Evolutionary conservation across 1,284 basidiomycete species (phyloP).

Genomic region (Marasmius oreades): DNA sequence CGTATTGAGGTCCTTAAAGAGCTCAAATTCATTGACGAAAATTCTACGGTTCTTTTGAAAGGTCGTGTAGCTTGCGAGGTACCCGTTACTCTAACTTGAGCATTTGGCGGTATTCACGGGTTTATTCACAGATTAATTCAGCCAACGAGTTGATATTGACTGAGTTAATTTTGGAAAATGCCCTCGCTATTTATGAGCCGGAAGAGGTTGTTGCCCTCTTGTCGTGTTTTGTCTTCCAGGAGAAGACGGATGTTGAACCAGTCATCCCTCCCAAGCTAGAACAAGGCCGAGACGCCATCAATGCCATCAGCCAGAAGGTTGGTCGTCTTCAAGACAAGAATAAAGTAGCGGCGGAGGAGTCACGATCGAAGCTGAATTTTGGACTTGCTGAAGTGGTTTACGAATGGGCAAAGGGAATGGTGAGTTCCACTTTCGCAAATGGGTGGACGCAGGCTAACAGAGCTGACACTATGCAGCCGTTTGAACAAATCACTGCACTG

Average conservation of each 20-base stretch:
- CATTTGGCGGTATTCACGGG: not conserved
- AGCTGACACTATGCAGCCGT: conserved; percentile 57
- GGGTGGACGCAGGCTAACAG: too few species aligned
- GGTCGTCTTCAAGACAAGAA: conserved; percentile 75
- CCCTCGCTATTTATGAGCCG: conserved; percentile 84
- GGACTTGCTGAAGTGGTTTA: conserved; percentile 96
- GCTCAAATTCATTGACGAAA: conserved; percentile 90
- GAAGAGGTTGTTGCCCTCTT: conserved; percentile 97
- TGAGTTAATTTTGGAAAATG: conserved; percentile 96
- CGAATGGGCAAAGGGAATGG: conserved; percentile 99
- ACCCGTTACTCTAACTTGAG: conserved; percentile 4
- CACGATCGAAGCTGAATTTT: conserved; percentile 75
- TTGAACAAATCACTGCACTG: conserved; percentile 88
- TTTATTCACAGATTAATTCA: conserved; percentile 80
- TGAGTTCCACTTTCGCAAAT: conserved; percentile 32
- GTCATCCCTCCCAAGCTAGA: conserved; percentile 74
- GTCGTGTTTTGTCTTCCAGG: conserved; percentile 96
- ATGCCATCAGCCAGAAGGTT: conserved; percentile 82
- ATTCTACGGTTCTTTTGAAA: conserved; percentile 92
- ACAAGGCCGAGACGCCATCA: conserved; percentile 77
- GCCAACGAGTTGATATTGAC: conserved; percentile 94
- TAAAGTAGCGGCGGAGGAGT: conserved; percentile 78
- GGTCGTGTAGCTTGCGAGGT: conserved; percentile 98
- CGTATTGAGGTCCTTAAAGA: conserved; percentile 89
- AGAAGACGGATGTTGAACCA: conserved; percentile 91